Evolutionary conservation across 2,329 filamentous ascomycete genomes (phyloP), one percentile per base, ranked within the genome.

Genomic region (Neonectria coccinea): DNA sequence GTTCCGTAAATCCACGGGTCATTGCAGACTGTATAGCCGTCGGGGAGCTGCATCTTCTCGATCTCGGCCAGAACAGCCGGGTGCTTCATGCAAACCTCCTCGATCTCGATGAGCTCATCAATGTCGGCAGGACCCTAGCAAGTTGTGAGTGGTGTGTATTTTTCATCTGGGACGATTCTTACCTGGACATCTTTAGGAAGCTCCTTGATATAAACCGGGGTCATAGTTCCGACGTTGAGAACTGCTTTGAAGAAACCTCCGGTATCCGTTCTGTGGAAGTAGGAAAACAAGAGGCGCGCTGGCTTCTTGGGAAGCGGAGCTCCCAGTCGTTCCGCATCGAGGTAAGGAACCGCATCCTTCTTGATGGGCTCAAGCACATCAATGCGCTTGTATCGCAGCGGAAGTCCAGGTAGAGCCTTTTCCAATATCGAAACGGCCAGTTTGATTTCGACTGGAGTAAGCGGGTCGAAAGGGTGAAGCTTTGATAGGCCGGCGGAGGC

Each of bases 1-100:
- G 57, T 62, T 12, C 62, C 48, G 31, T 65, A 65, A 5, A 42
- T 45, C 62, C 62, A 65, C 4, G 62, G 62, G 39, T 65, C 62
- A 2, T 61, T 61, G 41, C 51, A 56, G 12, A 65, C 62, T 22
- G 53, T 54, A 10, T 31, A 47, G 9, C 62, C 47, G 2, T 44
- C 16, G 6, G 62, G 62, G 14, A 64, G 57, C 5, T 61, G 41
- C 41, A 64, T 22, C 52, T 64, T 64, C 20, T 60, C 52, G 5
- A 64, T 42, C 25, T 64, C 62, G 1, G 41, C 55, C 14, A 60
- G 9, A 11, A 64, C 62, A 7, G 25, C 51, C 3, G 62, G 57
- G 10, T 65, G 57, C 6, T 44, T 50, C 22, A 47, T 41, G 22
- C 57, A 61, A 11, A 45, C 20, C 8, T 62, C 50, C 10, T 65